Conservation (phyloP, 2,329 filamentous ascomycete species). For the Grosmannia clavigera region DNA sequence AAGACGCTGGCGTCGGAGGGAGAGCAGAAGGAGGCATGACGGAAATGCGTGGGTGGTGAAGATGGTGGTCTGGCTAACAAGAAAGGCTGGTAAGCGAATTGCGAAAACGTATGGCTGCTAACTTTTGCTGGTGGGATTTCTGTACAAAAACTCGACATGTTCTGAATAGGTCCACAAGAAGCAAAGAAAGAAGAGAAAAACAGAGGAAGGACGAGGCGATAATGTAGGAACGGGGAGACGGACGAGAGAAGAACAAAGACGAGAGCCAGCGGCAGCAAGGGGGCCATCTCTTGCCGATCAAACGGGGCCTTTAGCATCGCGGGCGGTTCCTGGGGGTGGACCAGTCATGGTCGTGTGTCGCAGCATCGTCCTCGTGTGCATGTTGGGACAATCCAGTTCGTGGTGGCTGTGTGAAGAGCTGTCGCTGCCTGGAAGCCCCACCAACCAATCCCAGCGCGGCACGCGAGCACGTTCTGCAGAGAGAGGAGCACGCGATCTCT, state of each 20-base stretch:
- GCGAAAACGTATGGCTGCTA: too few species aligned
- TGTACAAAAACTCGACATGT: too few species aligned
- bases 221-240: neutral
- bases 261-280: neutral
- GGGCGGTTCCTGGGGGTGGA: neutral
- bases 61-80: neutral
- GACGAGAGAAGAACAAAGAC: neutral
- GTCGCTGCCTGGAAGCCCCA: neutral
- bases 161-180: too few species aligned
- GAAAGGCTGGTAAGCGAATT: too few species aligned
- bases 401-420: neutral
- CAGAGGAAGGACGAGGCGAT: neutral
- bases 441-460: conserved; percentile 10
- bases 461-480: conserved; percentile 10
- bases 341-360: neutral
- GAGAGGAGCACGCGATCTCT: conserved; percentile 12
- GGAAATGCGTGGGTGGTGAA: neutral
- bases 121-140: too few species aligned
- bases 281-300: neutral
- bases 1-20: conserved; percentile 68
- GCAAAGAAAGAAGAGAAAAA: neutral
- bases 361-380: conserved; percentile 7
- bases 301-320: neutral
- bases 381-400: neutral
- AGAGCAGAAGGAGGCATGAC: conserved; percentile 53